Conservation (phyloP, 2,329 filamentous ascomycete species). For the Botryotinia convoluta region DNA sequence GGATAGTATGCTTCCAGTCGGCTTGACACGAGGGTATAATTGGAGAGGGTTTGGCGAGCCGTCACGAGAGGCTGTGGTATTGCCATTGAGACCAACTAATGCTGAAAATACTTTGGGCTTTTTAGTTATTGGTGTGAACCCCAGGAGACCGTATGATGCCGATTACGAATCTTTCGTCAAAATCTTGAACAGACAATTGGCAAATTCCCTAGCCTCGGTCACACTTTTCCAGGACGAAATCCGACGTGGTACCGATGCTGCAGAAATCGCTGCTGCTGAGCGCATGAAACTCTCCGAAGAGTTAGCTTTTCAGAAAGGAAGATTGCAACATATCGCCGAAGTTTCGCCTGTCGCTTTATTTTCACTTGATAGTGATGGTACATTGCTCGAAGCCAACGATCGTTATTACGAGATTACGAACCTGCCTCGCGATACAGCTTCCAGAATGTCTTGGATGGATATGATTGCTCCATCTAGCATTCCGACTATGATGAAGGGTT, state of each 20-base stretch:
- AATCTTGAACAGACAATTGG: conserved; percentile 69
- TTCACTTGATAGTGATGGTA: conserved; percentile 68
- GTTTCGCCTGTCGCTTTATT: conserved; percentile 82
- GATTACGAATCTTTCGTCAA: conserved; percentile 77
- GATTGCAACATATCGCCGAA: conserved; percentile 65
- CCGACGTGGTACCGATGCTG: conserved; percentile 66
- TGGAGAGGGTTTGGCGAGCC: conserved; percentile 70
- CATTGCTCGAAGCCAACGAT: conserved; percentile 76
- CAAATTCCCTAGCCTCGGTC: conserved; percentile 76
- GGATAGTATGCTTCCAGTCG: conserved; percentile 60
- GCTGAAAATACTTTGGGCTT: conserved; percentile 56
- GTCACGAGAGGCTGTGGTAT: conserved; percentile 68
- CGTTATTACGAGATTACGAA: conserved; percentile 71
- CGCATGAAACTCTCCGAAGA: conserved; percentile 31
- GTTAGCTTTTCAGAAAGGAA: conserved; percentile 30
- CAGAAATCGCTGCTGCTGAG: conserved; percentile 70
- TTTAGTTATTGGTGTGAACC: conserved; percentile 54
- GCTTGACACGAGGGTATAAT: conserved; percentile 64
- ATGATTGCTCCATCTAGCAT: conserved; percentile 65
- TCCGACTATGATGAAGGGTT: conserved; percentile 54
- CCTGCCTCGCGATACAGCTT: conserved; percentile 56
- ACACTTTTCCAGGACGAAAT: conserved; percentile 82
- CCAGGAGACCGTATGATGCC: conserved; percentile 71
- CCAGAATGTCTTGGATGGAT: conserved; percentile 67
- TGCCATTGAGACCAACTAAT: conserved; percentile 70